These are phyloP conservation scores for Aspergillus oerlinghausenensis DNA, from an alignment of 2,329 filamentous ascomycete species.

Conservation along the genomic window DNA sequence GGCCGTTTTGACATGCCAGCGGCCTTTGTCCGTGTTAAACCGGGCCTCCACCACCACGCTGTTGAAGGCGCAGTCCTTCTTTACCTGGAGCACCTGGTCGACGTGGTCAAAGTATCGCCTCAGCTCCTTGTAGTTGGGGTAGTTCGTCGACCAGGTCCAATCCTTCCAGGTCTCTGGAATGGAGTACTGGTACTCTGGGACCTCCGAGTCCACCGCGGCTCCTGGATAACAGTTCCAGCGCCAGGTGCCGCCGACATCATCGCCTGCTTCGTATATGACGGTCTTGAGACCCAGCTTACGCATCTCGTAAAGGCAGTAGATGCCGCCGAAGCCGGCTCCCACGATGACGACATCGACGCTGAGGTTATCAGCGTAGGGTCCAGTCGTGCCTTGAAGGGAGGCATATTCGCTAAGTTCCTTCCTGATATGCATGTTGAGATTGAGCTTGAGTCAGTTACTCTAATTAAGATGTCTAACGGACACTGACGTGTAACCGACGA, in stretches of 20 bases:
- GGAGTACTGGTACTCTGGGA: conserved; percentile 52
- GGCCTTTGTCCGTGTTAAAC: conserved; percentile 33
- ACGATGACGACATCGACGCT: conserved; percentile 22
- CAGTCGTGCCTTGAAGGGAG: conserved; percentile 20
- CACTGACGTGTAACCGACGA: not conserved
- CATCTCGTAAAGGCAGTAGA: conserved; percentile 51
- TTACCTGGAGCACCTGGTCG: conserved; percentile 41
- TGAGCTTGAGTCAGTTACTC: not conserved
- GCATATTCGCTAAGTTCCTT: conserved; percentile 22
- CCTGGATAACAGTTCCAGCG: conserved; percentile 55
- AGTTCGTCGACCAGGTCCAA: conserved; percentile 42
- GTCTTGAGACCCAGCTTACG: conserved; percentile 48
- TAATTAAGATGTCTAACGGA: not conserved
- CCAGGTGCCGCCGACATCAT: conserved; percentile 52
- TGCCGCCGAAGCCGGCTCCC: conserved; percentile 29
- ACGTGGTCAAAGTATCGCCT: conserved; percentile 46
- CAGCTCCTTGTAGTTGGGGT: conserved; percentile 34
- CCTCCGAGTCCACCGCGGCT: conserved; percentile 51
- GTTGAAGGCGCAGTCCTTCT: conserved; percentile 44
- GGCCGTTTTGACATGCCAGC: conserved; percentile 44
- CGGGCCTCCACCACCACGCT: conserved; percentile 39
- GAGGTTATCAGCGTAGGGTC: conserved; percentile 20
- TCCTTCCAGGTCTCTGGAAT: conserved; percentile 46
- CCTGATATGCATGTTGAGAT: conserved; percentile 27
- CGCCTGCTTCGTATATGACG: conserved; percentile 51